A percentile compares a stretch with the other conserved stretches of the same genome.
These are phyloP conservation scores for Ustilago xerochloae DNA, from an alignment of 1,284 basidiomycete genomes.

Conservation along the genomic window DNA sequence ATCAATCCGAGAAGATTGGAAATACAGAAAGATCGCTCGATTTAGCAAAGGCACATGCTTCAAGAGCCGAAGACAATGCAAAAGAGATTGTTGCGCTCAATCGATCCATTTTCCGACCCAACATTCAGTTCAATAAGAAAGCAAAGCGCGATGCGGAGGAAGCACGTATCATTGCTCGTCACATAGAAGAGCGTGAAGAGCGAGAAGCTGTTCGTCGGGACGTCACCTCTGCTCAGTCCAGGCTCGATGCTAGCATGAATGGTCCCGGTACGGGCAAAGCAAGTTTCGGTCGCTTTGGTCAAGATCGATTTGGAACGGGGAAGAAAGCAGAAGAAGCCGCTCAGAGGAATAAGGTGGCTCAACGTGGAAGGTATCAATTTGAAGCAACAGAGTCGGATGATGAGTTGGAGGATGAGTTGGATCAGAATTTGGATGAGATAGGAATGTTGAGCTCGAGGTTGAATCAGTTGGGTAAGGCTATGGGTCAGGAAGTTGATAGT, in stretches of 20 bases:
- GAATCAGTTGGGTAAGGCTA: conserved; percentile 84
- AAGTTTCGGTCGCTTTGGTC: conserved; percentile 53
- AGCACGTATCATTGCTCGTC: conserved; percentile 85
- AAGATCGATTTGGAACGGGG: conserved; percentile 51
- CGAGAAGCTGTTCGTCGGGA: conserved; percentile 72
- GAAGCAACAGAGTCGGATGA: conserved; percentile 96
- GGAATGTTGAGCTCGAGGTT: conserved; percentile 82
- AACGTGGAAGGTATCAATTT: conserved; percentile 88
- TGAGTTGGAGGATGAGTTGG: conserved; percentile 81
- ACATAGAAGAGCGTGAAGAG: conserved; percentile 87
- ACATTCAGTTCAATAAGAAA: conserved; percentile 71
- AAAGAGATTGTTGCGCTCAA: conserved; percentile 94
- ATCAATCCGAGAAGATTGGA: conserved; percentile 79
- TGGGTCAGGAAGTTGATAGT: conserved; percentile 73
- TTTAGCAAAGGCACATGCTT: conserved; percentile 87
- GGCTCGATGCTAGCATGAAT: conserved; percentile 78
- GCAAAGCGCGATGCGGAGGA: conserved; percentile 90
- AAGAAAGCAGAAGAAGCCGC: conserved; percentile 35
- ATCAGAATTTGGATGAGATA: conserved; percentile 91
- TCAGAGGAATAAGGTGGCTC: conserved; percentile 70
- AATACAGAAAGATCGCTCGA: conserved; percentile 97
- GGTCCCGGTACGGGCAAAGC: conserved; percentile 55
- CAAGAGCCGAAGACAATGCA: conserved; percentile 90
- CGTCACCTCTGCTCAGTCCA: conserved; percentile 85
- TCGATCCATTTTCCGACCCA: conserved; percentile 85